Percentiles rank a stretch among this genome's conserved stretches.
Evolutionary conservation across 805 yeast species (phyloP).

Genomic region (Candida fluviatilis): DNA sequence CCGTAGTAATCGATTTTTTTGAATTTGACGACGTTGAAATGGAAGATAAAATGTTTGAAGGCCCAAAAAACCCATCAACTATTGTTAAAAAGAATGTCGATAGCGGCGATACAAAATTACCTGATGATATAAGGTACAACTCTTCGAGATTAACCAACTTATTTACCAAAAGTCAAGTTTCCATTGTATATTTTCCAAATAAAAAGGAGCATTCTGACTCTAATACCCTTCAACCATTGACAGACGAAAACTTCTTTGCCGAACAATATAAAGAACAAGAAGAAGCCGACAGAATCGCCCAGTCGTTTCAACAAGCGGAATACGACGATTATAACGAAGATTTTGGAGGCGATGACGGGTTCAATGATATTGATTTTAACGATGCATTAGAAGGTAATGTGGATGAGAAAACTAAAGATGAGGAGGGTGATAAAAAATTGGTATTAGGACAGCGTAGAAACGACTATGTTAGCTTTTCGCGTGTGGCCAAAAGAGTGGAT

Average conservation of each 20-base stretch:
- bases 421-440: constrained; percentile 8
- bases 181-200: constrained; percentile 14
- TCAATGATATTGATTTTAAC: constrained; percentile 40
- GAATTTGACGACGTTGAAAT: constrained; percentile 24
- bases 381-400: constrained; percentile 27
- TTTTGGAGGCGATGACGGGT: constrained; percentile 30
- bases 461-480: constrained; percentile 38
- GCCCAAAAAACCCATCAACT: constrained; percentile 19
- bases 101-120: constrained; percentile 37
- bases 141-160: constrained; percentile 63
- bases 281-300: constrained; percentile 32
- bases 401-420: constrained; percentile 7
- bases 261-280: constrained; percentile 47
- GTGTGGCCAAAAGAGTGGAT: constrained; percentile 41
- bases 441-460: constrained; percentile 22
- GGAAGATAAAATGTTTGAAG: constrained; percentile 31
- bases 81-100: constrained; percentile 10
- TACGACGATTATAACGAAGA: constrained; percentile 36
- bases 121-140: constrained; percentile 70
- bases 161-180: constrained; percentile 57
- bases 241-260: constrained; percentile 76
- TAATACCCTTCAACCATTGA: constrained; percentile 29
- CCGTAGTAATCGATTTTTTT: constrained; percentile 26
- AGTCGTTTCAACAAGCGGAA: constrained; percentile 37
- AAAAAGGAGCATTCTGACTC: constrained; percentile 8